Conservation (phyloP, 2,329 filamentous ascomycete species). For the Monilinia aucupariae region DNA sequence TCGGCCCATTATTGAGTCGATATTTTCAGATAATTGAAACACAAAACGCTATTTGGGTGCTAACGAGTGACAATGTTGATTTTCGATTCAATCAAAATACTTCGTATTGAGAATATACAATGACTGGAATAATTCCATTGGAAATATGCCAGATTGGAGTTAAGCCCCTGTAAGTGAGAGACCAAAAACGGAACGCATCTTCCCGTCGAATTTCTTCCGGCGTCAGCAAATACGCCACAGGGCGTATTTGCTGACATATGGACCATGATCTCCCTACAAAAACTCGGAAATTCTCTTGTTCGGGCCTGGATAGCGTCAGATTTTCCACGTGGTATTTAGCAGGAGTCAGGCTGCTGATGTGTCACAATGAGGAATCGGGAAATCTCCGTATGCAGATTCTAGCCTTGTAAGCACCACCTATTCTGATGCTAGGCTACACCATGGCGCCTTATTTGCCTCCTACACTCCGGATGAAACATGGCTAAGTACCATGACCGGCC, state of each 20-base stretch:
- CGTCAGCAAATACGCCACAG: background rate
- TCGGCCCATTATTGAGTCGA: conserved; percentile 1
- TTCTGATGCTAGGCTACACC: background rate
- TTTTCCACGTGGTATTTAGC: background rate
- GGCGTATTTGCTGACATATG: no score
- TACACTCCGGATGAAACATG: background rate
- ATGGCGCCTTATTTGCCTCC: background rate
- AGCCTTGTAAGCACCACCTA: background rate
- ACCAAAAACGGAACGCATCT: background rate
- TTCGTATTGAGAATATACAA: background rate
- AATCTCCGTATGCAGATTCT: background rate
- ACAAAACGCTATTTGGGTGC: background rate
- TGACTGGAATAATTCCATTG: background rate
- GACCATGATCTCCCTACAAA: no score
- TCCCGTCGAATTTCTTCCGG: background rate
- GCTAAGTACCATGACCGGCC: no score
- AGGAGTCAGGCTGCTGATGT: background rate
- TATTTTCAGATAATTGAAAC: background rate
- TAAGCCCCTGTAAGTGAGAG: background rate
- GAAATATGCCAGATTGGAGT: background rate
- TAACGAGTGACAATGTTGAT: background rate
- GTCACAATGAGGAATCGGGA: background rate
- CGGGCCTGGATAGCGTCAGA: background rate
- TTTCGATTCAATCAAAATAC: background rate
- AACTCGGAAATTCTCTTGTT: background rate